Evolutionary conservation across 305 asterid genomes (phyloP), one percentile per base, ranked within the genome.

Genomic region (Fraxinus paxiana): DNA sequence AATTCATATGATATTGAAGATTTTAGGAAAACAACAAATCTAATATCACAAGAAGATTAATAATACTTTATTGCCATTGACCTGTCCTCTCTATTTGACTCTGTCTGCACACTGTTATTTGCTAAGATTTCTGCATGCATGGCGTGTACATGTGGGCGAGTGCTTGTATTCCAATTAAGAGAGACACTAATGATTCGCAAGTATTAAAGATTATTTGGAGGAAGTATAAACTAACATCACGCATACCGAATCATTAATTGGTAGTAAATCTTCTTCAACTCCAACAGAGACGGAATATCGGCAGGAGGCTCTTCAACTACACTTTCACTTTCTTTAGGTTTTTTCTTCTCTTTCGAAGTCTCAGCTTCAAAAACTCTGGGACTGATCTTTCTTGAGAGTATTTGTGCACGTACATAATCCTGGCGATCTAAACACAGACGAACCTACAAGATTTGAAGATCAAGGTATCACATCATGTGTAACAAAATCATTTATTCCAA

Each of bases 391-490:
- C 98, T 89, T 1, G 99, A 92, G 76, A 95, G 98, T 84, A 95
- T 93, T 84, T 93, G 99, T n/a, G 97, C 99, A 37, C 99, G 97
- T 13, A 93, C 97, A 85, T 89, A 93, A 83, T 95, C 99, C 82
- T 89, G 91, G 83, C 94, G 94, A 80, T 95, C 98, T 82, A 95
- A 88, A 86, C 99, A 95, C 81, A 95, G 87, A 82, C 99, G 97
- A 34, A 95, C 98, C 98, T 95, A 84, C 77, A 80, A 18, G 76
- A 63, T 80, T 30, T 30, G 73, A 80, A 77, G 79, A 80, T 73
- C 31, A 76, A 30, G 15, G 77, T 6, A 34, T 26, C 81, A 79
- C 18, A 20, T 41, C 33, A 86, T 37, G 65, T 77, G 18, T 77
- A 77, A 75, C 80, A 86, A 81, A 63, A 74, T 61, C 63, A 71